Evolutionary conservation across 2,329 filamentous ascomycete species (phyloP).

Genomic region (Ascochyta koolunga): DNA sequence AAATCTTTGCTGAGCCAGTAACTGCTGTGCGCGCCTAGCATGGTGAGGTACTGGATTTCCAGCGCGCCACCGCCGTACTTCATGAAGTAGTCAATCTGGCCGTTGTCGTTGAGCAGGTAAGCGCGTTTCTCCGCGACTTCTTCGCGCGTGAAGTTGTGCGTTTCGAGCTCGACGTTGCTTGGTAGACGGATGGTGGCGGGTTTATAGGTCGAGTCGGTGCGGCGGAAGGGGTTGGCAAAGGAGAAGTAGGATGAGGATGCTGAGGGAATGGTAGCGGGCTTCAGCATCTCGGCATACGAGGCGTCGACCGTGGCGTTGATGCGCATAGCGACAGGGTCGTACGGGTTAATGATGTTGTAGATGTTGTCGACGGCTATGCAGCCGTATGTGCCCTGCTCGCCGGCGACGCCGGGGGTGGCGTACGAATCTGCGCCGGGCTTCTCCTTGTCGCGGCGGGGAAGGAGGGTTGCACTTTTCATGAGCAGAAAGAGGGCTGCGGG

Average conservation of each 20-base stretch:
- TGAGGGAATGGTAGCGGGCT: slow-evolving; percentile 78
- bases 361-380: slow-evolving; percentile 94
- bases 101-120: slow-evolving; percentile 90
- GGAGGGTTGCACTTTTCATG: slow-evolving; percentile 73
- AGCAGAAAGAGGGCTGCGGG: slow-evolving; percentile 92
- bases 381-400: slow-evolving; percentile 80
- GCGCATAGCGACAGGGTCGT: slow-evolving; percentile 85
- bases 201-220: slow-evolving; percentile 30
- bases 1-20: slow-evolving; percentile 92
- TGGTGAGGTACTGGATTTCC: slow-evolving; percentile 95
- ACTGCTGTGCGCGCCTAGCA: slow-evolving; percentile 92
- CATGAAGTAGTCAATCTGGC: slow-evolving; percentile 90
- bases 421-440: slow-evolving; percentile 76
- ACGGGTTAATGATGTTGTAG: slow-evolving; percentile 86
- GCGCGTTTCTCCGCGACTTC: slow-evolving; percentile 91
- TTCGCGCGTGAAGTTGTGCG: slow-evolving; percentile 91
- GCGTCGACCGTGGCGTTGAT: slow-evolving; percentile 90
- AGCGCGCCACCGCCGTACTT: slow-evolving; percentile 83
- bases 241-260: slow-evolving; percentile 61
- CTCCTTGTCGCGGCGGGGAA: slow-evolving; percentile 75
- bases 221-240: slow-evolving; percentile 50
- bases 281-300: slow-evolving; percentile 76
- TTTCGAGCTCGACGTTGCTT: slow-evolving; percentile 81
- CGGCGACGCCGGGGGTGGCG: slow-evolving; percentile 65
- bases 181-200: slow-evolving; percentile 50